These are phyloP conservation scores for Podaxis carcinomalis DNA, from an alignment of 768 basidiomycete genomes.

Conservation along the genomic window DNA sequence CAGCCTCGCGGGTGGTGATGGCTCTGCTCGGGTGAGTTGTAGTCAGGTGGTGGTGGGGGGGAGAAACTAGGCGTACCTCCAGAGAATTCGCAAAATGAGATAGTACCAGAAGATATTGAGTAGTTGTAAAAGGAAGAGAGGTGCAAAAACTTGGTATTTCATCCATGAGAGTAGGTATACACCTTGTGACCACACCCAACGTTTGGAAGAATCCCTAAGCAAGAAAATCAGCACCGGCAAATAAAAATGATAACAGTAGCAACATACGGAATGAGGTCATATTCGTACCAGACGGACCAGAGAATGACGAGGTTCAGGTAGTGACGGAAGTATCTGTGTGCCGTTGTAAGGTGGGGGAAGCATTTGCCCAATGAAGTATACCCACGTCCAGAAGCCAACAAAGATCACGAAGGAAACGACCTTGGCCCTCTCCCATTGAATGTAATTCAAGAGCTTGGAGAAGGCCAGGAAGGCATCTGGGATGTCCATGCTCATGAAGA, in stretches of 20 bases:
- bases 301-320: conserved; percentile 85
- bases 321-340: conserved; percentile 84
- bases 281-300: conserved; percentile 82
- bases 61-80: conserved; percentile 47
- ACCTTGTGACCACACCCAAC: conserved; percentile 59
- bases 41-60: conserved; percentile 5
- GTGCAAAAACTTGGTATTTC: conserved; percentile 73
- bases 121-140: conserved; percentile 70
- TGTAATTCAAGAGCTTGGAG: conserved; percentile 87
- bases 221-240: not conserved
- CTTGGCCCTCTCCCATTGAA: conserved; percentile 63
- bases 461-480: conserved; percentile 85
- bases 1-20: conserved; percentile 37
- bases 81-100: conserved; percentile 73
- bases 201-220: conserved; percentile 46
- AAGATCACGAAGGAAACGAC: conserved; percentile 60
- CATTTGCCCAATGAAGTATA: conserved; percentile 15
- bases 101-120: conserved; percentile 95
- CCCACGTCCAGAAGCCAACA: conserved; percentile 78
- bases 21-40: conserved; percentile 38
- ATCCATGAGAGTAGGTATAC: conserved; percentile 76
- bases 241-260: not conserved
- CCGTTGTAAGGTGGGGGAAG: not conserved
- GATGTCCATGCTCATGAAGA: conserved; percentile 96
- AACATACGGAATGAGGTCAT: conserved; percentile 69